Evolutionary conservation across 2,329 filamentous ascomycete genomes (phyloP).

Genomic region (Phaeosphaeriaceae sp.): DNA sequence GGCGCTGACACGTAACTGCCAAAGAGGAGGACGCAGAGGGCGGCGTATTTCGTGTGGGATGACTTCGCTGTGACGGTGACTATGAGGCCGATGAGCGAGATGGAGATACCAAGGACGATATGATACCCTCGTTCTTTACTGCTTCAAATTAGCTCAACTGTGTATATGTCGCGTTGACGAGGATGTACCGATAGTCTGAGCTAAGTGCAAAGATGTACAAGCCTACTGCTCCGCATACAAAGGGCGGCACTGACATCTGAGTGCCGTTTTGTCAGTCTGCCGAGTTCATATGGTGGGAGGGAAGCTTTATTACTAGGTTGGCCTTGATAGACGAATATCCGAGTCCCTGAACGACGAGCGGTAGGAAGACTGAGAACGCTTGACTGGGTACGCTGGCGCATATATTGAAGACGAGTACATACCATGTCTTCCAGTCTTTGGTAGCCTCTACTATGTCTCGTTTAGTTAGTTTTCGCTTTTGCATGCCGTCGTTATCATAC

Average conservation of each 20-base stretch:
- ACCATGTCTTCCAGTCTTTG: conserved; percentile 32
- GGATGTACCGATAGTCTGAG: conserved; percentile 46
- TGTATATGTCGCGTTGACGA: too few relatives aligned
- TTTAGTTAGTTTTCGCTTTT: conserved; percentile 16
- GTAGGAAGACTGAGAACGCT: conserved; percentile 52
- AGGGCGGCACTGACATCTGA: conserved; percentile 56
- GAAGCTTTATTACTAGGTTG: conserved; percentile 18
- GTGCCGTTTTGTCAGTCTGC: not conserved
- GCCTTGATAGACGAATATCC: conserved; percentile 23
- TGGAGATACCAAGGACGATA: conserved; percentile 53
- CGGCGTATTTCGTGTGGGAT: conserved; percentile 18
- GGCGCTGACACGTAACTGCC: conserved; percentile 32
- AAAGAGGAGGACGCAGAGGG: conserved; percentile 29
- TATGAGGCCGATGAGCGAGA: conserved; percentile 47
- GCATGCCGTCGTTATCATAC: conserved; percentile 1
- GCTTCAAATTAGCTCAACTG: not conserved
- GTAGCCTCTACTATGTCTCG: conserved; percentile 24
- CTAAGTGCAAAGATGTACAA: conserved; percentile 54
- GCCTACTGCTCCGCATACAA: conserved; percentile 55
- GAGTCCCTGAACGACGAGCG: conserved; percentile 53
- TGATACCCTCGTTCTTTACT: conserved; percentile 39
- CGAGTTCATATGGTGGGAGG: not conserved
- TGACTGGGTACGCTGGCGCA: conserved; percentile 51
- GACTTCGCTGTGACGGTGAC: conserved; percentile 16
- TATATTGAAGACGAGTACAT: conserved; percentile 46